Base-by-base conservation (phyloP, 768 basidiomycete genomes). In the Amanita rubescens region DNA sequence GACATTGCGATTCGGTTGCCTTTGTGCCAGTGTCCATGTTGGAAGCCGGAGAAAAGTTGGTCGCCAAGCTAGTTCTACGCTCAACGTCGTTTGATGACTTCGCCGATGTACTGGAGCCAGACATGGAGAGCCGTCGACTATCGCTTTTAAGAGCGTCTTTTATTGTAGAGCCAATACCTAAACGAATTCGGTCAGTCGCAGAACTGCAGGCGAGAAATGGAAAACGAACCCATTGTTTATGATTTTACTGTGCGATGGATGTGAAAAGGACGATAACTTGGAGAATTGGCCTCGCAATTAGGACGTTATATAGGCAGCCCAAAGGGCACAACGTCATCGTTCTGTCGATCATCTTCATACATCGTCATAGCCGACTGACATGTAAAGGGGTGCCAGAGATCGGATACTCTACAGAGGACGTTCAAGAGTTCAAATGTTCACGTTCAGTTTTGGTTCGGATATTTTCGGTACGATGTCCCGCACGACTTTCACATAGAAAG, bases 121-220 rank as follows among this genome's bases (percentile, higher is more conserved):
- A 19, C 6, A n/a, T 39, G n/a, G 38, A 39, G 17, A 17, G n/a
- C 15, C 38, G 38, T 17, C 27, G 44, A 12, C 24, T 32, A 19
- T 50, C 38, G 25, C 24, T 41, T 22, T 24, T 50, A 20, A 50
- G 24, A 19, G 51, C 51, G 20, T 44, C 51, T 8, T 43, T 52
- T 20, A 44, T 43, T 22, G 30, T 17, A 17, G 39, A 15, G 2
- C 51, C 51, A 33, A 42, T 52, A 43, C 51, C 51, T 52, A 20
- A 3, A 9, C 6, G 25, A 10, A 20, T 2, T 52, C 1, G 34
- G 17, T 12, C 17, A 27, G 9, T 10, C 35, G 38, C 4, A 9
- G n/a, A 20, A 52, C 30, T 24, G 20, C 5, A 43, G n/a, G n/a
- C n/a, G 27, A 32, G 10, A 11, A 22, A 15, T 20, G 24, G n/a